Percentiles rank a stretch among this genome's conserved stretches.
These are phyloP conservation scores for Solanum sitiens DNA, from an alignment of 257 asterid genomes.

Conservation along the genomic window DNA sequence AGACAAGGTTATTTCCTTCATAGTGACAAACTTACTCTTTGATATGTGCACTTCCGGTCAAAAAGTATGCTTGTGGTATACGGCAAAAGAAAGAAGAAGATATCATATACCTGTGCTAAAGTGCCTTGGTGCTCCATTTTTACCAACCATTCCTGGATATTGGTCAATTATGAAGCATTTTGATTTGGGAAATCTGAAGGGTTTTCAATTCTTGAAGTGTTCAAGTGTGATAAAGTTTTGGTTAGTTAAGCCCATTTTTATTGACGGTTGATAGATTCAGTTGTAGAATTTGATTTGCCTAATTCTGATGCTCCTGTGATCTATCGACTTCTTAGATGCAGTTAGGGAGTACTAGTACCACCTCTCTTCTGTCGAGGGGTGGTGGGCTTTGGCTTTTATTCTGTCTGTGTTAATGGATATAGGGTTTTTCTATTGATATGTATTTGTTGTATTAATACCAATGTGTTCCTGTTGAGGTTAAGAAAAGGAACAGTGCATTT, in stretches of 20 bases:
- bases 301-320: not conserved
- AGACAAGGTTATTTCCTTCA: not conserved
- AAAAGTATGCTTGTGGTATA: not conserved
- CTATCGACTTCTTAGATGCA: not conserved
- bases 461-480: not conserved
- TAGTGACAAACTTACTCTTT: not conserved
- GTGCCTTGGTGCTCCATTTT: not conserved
- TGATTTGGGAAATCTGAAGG: not conserved
- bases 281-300: not conserved
- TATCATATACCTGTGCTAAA: not conserved
- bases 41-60: not conserved
- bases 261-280: not conserved
- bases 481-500: not conserved
- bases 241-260: not conserved
- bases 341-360: not conserved
- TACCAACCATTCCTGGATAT: not conserved
- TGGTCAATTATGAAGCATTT: not conserved
- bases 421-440: not conserved
- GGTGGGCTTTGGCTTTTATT: not conserved
- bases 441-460: not conserved
- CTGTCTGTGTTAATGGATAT: not conserved
- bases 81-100: not conserved
- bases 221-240: not conserved
- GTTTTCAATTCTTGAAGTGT: not conserved
- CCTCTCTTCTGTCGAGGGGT: not conserved